Evolutionary conservation across 495 filamentous ascomycete species (phyloP).

Genomic region (Daldinia loculata): DNA sequence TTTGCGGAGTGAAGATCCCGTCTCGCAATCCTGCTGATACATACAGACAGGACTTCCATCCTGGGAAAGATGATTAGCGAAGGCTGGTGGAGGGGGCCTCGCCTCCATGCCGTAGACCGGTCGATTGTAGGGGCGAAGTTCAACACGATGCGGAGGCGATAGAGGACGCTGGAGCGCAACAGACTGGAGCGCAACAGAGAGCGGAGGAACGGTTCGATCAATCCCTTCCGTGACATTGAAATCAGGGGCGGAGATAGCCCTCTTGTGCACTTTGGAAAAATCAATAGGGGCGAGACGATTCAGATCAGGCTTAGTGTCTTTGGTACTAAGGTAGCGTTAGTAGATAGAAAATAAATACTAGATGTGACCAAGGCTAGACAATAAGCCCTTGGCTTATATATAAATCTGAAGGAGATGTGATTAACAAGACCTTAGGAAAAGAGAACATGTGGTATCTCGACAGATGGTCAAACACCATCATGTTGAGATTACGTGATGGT

Average conservation of each 20-base stretch:
- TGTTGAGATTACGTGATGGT: slow-evolving; percentile 5
- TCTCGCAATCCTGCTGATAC: slow-evolving; percentile 54
- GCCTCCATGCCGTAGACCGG: slow-evolving; percentile 29
- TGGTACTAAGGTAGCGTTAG: slow-evolving; percentile 25
- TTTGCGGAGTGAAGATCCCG: slow-evolving; percentile 67
- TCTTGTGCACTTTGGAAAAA: slow-evolving; percentile 45
- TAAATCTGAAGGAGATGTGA: background rate
- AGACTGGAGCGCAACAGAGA: slow-evolving; percentile 9
- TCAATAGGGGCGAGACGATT: slow-evolving; percentile 20
- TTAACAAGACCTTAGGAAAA: background rate
- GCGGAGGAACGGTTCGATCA: slow-evolving; percentile 1
- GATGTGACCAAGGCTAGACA: background rate
- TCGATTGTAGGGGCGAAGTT: slow-evolving; percentile 4
- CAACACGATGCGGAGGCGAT: slow-evolving; percentile 9
- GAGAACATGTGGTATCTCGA: background rate
- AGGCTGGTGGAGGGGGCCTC: slow-evolving; percentile 34
- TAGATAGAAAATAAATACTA: background rate
- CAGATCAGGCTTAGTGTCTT: slow-evolving; percentile 18
- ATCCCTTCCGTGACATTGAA: slow-evolving; percentile 34
- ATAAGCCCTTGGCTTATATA: background rate
- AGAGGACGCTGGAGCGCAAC: background rate
- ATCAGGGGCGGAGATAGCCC: slow-evolving; percentile 52
- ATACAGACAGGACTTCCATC: slow-evolving; percentile 47
- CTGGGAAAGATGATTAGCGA: slow-evolving; percentile 26
- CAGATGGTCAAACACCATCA: slow-evolving; percentile 2